Percentiles rank a stretch among this genome's conserved stretches.
These are phyloP conservation scores for Jimgerdemannia flammicorona DNA, from an alignment of 192 early-diverging fungal species.

Conservation along the genomic window DNA sequence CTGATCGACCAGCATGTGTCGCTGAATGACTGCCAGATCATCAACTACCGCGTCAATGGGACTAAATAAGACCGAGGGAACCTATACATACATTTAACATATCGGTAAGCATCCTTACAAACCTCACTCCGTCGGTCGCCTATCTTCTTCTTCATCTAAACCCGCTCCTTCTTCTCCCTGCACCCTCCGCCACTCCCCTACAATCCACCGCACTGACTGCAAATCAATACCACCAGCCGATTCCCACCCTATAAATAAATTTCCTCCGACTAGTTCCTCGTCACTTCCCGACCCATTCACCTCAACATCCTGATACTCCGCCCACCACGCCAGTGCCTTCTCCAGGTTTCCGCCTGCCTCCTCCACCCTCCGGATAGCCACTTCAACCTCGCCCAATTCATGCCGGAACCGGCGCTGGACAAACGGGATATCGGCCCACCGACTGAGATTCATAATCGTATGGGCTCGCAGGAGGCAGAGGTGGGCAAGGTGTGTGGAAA, in stretches of 20 bases:
- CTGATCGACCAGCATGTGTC: conserved; percentile 92
- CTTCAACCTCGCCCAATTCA: neutral
- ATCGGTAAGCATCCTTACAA: neutral
- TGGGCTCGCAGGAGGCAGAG: neutral
- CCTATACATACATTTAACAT: too few relatives aligned
- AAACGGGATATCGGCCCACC: neutral
- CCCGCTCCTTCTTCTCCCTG: neutral
- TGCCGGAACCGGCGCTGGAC: neutral
- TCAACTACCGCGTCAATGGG: conserved; percentile 86
- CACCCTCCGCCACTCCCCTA: neutral
- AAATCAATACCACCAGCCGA: neutral
- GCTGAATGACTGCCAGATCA: conserved; percentile 86
- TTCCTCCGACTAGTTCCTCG: neutral
- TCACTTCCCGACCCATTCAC: neutral
- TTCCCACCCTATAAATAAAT: neutral
- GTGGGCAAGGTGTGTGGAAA: neutral
- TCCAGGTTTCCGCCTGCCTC: neutral
- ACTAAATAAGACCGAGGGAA: too few relatives aligned
- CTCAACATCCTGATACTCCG: neutral
- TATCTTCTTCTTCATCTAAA: neutral
- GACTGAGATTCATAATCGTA: neutral
- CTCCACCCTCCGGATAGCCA: neutral
- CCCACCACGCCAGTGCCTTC: neutral
- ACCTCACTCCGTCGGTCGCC: neutral
- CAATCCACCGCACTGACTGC: neutral